Conservation (phyloP, 768 basidiomycete genomes). For the Rhodotorula graminis region DNA sequence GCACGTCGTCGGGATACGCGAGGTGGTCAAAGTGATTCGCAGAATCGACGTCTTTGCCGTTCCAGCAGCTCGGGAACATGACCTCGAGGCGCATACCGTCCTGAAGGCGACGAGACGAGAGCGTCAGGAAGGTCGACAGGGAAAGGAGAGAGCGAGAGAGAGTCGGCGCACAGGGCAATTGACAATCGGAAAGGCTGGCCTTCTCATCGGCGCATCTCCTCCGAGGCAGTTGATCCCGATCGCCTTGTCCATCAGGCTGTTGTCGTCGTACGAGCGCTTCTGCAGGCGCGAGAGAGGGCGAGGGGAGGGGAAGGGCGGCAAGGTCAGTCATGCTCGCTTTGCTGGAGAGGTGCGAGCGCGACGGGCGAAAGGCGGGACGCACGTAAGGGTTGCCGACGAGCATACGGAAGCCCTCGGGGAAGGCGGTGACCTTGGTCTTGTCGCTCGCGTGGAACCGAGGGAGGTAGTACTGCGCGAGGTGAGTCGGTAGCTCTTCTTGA, state of each 20-base stretch:
- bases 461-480: slow-evolving; percentile 3
- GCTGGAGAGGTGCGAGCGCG: no score
- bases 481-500: no score
- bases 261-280: neutral
- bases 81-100: slow-evolving; percentile 32
- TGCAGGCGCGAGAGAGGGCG: neutral
- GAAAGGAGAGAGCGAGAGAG: no score
- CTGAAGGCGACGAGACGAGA: neutral
- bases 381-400: slow-evolving; percentile 32
- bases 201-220: neutral
- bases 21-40: slow-evolving; percentile 17
- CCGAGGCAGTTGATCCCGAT: slow-evolving; percentile 27
- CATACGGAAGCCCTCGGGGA: slow-evolving; percentile 30
- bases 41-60: slow-evolving; percentile 14
- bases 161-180: slow-evolving; percentile 20
- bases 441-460: neutral
- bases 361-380: neutral
- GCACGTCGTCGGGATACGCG: slow-evolving; percentile 12
- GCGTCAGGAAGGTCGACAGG: neutral
- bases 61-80: slow-evolving; percentile 36
- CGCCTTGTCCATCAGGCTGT: slow-evolving; percentile 1
- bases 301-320: neutral
- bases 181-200: neutral
- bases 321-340: neutral
- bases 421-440: neutral